Base-by-base conservation (phyloP, 441 rosid species). In the Euphorbia schlechtendalii region DNA sequence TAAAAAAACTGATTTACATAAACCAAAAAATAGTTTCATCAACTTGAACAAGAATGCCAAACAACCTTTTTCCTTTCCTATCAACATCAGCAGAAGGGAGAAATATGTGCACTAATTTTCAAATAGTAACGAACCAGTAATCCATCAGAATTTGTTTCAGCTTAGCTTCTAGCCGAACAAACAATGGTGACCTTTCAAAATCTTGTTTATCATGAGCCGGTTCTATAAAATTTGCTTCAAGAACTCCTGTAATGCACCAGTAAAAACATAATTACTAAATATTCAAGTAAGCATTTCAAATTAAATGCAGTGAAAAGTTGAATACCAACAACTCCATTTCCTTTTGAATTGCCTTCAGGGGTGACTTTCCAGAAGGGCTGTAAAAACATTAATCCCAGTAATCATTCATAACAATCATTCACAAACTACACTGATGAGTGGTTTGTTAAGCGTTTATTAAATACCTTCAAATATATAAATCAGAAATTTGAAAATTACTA, bases 151-250 rank as follows among this genome's bases (percentile, higher is more conserved):
- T 85, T 56, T 82, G 88, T 71, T 82, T 92, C 74, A 92, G 85
- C 74, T 56, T 88, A 63, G 79, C 51, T 76, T 92, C 97, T 55
- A 92, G 82, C 71, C 92, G 82, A 24, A 79, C 76, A 76, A 70
- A 92, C 40, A 90, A 64, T 27, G 92, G 75, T n/a, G 98, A 92
- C 74, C 97, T 85, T 84, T 93, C 98, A 70, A 93, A 93, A 69
- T 83, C 98, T 72, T 93, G 98, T 85, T 93, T 93, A 78, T 93
- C 92, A 76, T 93, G 98, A 11, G 98, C 96, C 3, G 98, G 98
- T 82, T 93, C 98, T 55, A 93, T 84, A 74, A 93, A 93, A 80
- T 93, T 86, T 65, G 88, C 98, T 82, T 93, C 97, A 70, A 93
- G 88, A 74, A 88, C 90, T 68, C 98, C 98, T 90, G 63, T 38